A percentile compares a stretch with the other conserved stretches of the same genome.
Evolutionary conservation across 139 green algal species (phyloP).

Genomic region (Coccomyxa sp.): DNA sequence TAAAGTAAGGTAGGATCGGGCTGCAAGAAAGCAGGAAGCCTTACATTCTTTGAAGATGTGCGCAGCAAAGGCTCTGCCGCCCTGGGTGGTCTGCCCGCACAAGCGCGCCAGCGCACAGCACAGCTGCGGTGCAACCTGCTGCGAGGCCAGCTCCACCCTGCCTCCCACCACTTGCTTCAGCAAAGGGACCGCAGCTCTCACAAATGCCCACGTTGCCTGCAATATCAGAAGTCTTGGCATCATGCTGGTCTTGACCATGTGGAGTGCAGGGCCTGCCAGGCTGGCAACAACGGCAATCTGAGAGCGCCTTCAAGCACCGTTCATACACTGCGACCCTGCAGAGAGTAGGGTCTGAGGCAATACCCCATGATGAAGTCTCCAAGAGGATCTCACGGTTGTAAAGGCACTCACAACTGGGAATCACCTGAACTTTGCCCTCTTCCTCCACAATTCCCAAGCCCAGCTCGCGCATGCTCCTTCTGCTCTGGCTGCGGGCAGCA

Average conservation of each 20-base stretch:
- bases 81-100: background rate
- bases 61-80: background rate
- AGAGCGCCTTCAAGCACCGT: too few species aligned
- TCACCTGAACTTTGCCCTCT: background rate
- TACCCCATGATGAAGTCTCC: too few species aligned
- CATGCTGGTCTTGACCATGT: too few species aligned
- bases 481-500: background rate
- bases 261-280: too few species aligned
- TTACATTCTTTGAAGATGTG: constrained; percentile 3
- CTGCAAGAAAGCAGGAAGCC: too few species aligned
- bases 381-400: background rate
- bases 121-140: background rate
- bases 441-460: background rate
- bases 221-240: too few species aligned
- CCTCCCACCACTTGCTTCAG: background rate
- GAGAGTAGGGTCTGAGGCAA: too few species aligned
- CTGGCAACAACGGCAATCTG: too few species aligned
- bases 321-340: too few species aligned
- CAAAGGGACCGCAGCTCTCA: background rate
- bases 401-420: background rate
- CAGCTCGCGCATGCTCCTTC: background rate
- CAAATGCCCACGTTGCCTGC: background rate
- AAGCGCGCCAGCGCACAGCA: background rate
- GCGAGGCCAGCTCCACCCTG: background rate
- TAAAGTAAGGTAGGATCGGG: too few species aligned